Evolutionary conservation across 352 stramenopile species (phyloP).

Genomic region (Plasmopara viticola): DNA sequence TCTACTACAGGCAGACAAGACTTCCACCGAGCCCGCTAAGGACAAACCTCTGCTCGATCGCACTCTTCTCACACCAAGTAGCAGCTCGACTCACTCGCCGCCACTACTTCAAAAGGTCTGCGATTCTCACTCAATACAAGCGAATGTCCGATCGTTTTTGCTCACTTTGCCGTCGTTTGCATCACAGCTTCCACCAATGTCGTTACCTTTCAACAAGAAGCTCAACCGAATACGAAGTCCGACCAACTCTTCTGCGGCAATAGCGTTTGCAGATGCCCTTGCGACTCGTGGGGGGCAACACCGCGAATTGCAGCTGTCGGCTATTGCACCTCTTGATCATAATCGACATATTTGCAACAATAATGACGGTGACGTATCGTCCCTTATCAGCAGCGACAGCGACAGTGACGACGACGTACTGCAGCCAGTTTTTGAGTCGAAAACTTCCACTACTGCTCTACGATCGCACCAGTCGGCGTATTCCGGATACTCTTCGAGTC

Average conservation of each 20-base stretch:
- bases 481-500: constrained; percentile 33
- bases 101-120: constrained; percentile 24
- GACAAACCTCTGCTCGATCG: constrained; percentile 6
- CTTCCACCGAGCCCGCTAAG: neutral
- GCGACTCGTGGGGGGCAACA: constrained; percentile 14
- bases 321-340: constrained; percentile 3
- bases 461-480: constrained; percentile 14
- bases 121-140: neutral
- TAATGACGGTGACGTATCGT: constrained; percentile 60
- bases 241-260: constrained; percentile 12
- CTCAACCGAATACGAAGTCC: constrained; percentile 21
- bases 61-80: constrained; percentile 13
- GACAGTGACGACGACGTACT: constrained; percentile 67
- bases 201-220: constrained; percentile 19
- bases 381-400: constrained; percentile 74
- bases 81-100: constrained; percentile 36
- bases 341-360: constrained; percentile 13
- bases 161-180: constrained; percentile 1
- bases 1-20: constrained; percentile 27
- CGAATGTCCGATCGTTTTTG: neutral
- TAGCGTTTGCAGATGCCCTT: constrained; percentile 17
- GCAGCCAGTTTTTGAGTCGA: constrained; percentile 49
- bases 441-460: constrained; percentile 9
- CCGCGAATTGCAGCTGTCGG: constrained; percentile 11
- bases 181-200: constrained; percentile 12